phyloP scores from a whole-genome alignment of 257 asterid species.

The Solanum megistacrolobum region DNA sequence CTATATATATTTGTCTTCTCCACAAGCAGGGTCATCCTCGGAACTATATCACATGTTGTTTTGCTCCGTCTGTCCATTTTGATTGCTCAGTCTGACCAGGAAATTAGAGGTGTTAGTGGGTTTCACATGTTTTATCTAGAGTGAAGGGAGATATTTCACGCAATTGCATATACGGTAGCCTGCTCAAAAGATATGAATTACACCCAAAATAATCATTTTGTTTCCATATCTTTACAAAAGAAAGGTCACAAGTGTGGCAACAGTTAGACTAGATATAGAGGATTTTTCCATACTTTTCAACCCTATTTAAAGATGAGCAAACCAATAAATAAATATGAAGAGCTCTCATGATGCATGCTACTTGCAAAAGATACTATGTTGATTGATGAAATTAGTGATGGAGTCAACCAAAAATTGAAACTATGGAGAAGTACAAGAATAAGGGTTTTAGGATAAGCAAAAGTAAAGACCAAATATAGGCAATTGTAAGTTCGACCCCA shows the following conservation, averaged over 20 bases:
- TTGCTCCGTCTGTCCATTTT: neutral
- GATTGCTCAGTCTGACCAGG: neutral
- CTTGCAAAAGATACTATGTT: neutral
- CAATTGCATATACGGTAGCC: neutral
- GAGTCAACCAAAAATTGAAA: neutral
- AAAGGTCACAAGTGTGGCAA: neutral
- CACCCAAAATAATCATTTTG: neutral
- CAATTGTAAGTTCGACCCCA: neutral
- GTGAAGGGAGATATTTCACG: neutral
- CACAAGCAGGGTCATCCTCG: neutral
- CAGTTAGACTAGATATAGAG: neutral
- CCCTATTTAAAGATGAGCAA: neutral
- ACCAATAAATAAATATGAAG: neutral
- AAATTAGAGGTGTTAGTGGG: neutral
- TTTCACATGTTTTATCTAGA: neutral
- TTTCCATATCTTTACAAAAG: neutral
- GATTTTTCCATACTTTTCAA: neutral
- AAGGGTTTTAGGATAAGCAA: neutral
- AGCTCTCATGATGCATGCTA: neutral
- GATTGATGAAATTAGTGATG: neutral
- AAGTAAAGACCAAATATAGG: neutral
- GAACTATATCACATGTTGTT: neutral
- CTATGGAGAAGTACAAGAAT: neutral
- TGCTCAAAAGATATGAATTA: neutral
- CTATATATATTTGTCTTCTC: neutral